Evolutionary conservation across 2,329 filamentous ascomycete species (phyloP).

Genomic region (Fusarium nurragi): DNA sequence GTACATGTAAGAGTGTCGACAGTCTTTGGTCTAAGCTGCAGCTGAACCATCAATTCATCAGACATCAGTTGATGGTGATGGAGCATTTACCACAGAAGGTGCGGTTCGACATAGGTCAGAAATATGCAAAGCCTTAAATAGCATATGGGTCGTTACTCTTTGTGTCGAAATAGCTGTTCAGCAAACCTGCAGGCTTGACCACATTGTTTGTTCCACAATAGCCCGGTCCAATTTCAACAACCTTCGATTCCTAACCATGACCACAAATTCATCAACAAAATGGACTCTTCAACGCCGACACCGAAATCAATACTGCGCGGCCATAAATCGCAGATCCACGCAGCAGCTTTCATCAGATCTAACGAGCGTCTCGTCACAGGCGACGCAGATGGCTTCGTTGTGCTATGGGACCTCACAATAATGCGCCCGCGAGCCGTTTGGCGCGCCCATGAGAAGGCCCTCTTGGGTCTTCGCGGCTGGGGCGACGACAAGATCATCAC

Average conservation of each 20-base stretch:
- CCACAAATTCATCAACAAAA: slow-evolving; percentile 25
- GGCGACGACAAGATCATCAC: slow-evolving; percentile 79
- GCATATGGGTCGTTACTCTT: neutral
- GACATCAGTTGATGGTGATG: neutral
- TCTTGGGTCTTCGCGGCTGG: slow-evolving; percentile 80
- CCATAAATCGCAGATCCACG: slow-evolving; percentile 82
- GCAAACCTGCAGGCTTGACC: neutral
- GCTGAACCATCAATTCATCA: neutral
- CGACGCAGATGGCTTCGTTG: slow-evolving; percentile 89
- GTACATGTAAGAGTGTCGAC: neutral
- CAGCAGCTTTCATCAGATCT: slow-evolving; percentile 73
- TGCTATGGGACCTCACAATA: slow-evolving; percentile 84
- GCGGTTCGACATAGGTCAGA: too few species aligned
- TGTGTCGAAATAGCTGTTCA: neutral
- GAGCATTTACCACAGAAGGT: neutral
- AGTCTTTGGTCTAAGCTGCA: neutral
- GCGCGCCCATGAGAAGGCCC: slow-evolving; percentile 81
- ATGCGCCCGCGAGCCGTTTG: slow-evolving; percentile 86
- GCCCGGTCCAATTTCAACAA: neutral
- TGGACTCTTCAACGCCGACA: slow-evolving; percentile 46
- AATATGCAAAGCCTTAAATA: neutral
- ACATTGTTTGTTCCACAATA: slow-evolving; percentile 15
- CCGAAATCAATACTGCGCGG: slow-evolving; percentile 80
- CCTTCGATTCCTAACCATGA: slow-evolving; percentile 6
- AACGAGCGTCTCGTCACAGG: slow-evolving; percentile 85